phyloP scores from a whole-genome alignment of 2,329 filamentous ascomycete species.

The Neopestalotiopsis rosae region DNA sequence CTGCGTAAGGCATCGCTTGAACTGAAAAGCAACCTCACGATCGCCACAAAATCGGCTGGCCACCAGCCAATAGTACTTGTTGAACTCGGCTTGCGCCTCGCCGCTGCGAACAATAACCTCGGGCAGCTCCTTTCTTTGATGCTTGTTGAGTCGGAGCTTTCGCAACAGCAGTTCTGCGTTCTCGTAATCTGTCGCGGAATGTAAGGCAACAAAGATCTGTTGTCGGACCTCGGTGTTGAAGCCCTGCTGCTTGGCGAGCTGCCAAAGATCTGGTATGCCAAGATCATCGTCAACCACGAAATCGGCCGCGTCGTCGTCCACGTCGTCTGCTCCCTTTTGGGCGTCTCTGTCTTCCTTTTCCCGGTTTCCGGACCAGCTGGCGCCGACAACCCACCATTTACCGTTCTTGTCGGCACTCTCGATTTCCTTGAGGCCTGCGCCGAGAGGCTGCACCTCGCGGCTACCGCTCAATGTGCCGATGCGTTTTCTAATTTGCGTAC shows the following conservation, averaged over 20 bases:
- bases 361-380: slow-evolving; percentile 73
- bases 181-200: slow-evolving; percentile 82
- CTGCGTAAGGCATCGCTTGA: slow-evolving; percentile 87
- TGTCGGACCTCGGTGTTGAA: slow-evolving; percentile 87
- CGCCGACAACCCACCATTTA: slow-evolving; percentile 98
- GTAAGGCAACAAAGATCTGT: slow-evolving; percentile 91
- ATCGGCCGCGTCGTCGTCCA: slow-evolving; percentile 42
- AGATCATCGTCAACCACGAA: slow-evolving; percentile 46
- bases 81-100: slow-evolving; percentile 82
- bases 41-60: slow-evolving; percentile 79
- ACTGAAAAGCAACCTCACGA: slow-evolving; percentile 78
- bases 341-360: slow-evolving; percentile 29
- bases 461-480: slow-evolving; percentile 74
- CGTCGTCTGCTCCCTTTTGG: slow-evolving; percentile 24
- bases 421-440: slow-evolving; percentile 82
- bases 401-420: slow-evolving; percentile 83
- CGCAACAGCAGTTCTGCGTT: slow-evolving; percentile 81
- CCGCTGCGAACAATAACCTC: slow-evolving; percentile 87
- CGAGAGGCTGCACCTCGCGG: slow-evolving; percentile 72
- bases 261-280: slow-evolving; percentile 70
- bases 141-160: slow-evolving; percentile 84
- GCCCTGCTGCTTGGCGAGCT: slow-evolving; percentile 79
- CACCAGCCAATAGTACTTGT: slow-evolving; percentile 91
- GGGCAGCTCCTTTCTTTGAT: slow-evolving; percentile 86
- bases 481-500: slow-evolving; percentile 86